Evolutionary conservation across 331 rosid genomes (phyloP).

Genomic region (Prunus yedoensis): DNA sequence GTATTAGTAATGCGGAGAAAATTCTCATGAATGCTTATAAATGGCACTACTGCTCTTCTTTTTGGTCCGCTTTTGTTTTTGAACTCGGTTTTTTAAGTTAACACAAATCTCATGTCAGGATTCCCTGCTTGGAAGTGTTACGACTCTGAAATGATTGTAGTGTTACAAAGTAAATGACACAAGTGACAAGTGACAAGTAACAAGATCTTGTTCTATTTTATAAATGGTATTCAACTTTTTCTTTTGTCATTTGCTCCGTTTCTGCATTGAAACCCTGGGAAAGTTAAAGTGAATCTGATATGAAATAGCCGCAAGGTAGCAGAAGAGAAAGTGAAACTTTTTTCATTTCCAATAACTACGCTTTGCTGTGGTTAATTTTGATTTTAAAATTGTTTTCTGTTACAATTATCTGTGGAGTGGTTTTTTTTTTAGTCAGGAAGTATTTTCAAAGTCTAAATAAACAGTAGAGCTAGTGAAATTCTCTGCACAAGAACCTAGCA

Average conservation of each 20-base stretch:
- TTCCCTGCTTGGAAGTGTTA: background rate
- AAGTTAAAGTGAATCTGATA: background rate
- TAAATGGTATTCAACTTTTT: background rate
- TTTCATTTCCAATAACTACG: background rate
- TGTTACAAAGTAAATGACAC: background rate
- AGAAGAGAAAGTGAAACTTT: background rate
- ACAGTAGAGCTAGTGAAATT: background rate
- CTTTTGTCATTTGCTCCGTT: background rate
- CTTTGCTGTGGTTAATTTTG: background rate
- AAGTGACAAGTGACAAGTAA: background rate
- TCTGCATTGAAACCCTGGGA: background rate
- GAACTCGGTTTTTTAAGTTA: background rate
- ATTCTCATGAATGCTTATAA: background rate
- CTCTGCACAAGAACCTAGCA: constrained; percentile 5
- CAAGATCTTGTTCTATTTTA: background rate
- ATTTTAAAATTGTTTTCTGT: background rate
- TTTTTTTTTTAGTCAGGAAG: no score
- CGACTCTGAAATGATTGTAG: background rate
- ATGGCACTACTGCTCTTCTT: background rate
- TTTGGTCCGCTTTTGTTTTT: background rate
- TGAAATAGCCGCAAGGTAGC: background rate
- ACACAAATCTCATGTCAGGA: background rate
- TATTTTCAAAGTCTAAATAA: background rate
- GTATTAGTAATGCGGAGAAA: background rate
- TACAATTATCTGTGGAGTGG: background rate